Percentiles rank a stretch among this genome's conserved stretches.
Conservation (phyloP, 305 asterid species). For the Ajuga reptans region DNA sequence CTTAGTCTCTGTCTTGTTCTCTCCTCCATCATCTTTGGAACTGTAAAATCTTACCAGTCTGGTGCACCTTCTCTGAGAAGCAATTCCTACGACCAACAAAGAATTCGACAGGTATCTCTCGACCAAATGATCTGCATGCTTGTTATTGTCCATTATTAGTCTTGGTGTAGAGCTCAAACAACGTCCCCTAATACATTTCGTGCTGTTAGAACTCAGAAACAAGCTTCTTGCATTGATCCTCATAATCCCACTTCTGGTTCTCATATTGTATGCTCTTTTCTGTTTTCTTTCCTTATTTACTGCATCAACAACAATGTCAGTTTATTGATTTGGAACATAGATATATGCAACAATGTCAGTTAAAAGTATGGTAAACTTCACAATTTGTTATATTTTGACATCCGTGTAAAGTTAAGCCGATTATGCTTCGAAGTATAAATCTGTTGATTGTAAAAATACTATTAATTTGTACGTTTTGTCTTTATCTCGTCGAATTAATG, state of each 20-base stretch:
- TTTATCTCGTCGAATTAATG: too few relatives aligned
- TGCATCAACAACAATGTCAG: too few relatives aligned
- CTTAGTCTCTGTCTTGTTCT: neutral
- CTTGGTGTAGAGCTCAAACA: slow-evolving; percentile 28
- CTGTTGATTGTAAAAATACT: too few relatives aligned
- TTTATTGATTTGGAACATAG: too few relatives aligned
- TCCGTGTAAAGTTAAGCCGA: too few relatives aligned
- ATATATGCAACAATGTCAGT: too few relatives aligned
- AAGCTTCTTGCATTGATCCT: slow-evolving; percentile 33
- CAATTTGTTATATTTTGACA: too few relatives aligned
- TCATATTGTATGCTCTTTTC: slow-evolving; percentile 13
- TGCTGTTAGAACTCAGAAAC: slow-evolving; percentile 26
- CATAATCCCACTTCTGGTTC: slow-evolving; percentile 32
- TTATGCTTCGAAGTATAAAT: too few relatives aligned
- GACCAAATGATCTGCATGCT: slow-evolving; percentile 16
- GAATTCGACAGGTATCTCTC: slow-evolving; percentile 33
- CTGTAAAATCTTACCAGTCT: slow-evolving; percentile 44
- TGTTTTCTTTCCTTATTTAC: too few relatives aligned
- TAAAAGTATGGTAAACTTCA: too few relatives aligned
- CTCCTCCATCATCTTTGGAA: slow-evolving; percentile 32
- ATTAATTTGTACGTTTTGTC: too few relatives aligned
- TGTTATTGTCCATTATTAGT: neutral
- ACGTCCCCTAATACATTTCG: slow-evolving; percentile 27
- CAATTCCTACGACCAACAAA: slow-evolving; percentile 25
- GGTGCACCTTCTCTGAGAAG: slow-evolving; percentile 26